phyloP scores from a whole-genome alignment of 1,284 basidiomycete genomes.

The Paramarasmius palmivorus region DNA sequence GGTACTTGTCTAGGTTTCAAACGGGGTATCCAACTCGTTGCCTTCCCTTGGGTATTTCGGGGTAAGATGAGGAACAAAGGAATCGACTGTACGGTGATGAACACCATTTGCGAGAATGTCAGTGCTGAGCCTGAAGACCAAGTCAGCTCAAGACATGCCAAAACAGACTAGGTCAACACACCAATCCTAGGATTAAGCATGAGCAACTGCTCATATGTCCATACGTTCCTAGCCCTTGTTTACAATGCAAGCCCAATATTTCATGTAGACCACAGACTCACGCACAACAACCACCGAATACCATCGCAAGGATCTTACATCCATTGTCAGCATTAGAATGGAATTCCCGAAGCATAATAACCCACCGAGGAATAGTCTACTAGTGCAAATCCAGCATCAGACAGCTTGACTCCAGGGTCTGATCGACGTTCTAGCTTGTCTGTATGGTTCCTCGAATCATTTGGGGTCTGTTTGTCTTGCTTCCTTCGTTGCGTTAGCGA shows the following conservation, averaged over 20 bases:
- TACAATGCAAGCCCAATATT: background rate
- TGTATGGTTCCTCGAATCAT: background rate
- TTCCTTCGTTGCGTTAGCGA: background rate
- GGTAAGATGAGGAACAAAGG: slow-evolving; percentile 52
- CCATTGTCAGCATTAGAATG: background rate
- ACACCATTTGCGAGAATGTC: slow-evolving; percentile 83
- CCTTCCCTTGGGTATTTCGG: slow-evolving; percentile 20
- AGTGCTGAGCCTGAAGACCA: slow-evolving; percentile 68
- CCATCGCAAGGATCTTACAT: slow-evolving; percentile 50
- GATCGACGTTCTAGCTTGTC: background rate
- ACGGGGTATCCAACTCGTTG: slow-evolving; percentile 34
- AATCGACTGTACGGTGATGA: slow-evolving; percentile 65
- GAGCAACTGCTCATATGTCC: slow-evolving; percentile 70
- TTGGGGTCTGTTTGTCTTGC: background rate
- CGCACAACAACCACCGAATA: slow-evolving; percentile 85
- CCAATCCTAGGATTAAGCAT: slow-evolving; percentile 70
- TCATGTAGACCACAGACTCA: slow-evolving; percentile 24
- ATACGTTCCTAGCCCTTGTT: slow-evolving; percentile 56
- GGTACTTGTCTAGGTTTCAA: slow-evolving; percentile 76
- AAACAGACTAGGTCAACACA: slow-evolving; percentile 30
- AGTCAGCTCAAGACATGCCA: slow-evolving; percentile 1
- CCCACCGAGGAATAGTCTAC: slow-evolving; percentile 48
- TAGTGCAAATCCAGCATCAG: slow-evolving; percentile 38
- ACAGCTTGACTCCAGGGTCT: slow-evolving; percentile 15
- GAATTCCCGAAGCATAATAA: slow-evolving; percentile 15